Evolutionary conservation across 371 early-diverging fungal species (phyloP).

Genomic region (Mortierella sp.): DNA sequence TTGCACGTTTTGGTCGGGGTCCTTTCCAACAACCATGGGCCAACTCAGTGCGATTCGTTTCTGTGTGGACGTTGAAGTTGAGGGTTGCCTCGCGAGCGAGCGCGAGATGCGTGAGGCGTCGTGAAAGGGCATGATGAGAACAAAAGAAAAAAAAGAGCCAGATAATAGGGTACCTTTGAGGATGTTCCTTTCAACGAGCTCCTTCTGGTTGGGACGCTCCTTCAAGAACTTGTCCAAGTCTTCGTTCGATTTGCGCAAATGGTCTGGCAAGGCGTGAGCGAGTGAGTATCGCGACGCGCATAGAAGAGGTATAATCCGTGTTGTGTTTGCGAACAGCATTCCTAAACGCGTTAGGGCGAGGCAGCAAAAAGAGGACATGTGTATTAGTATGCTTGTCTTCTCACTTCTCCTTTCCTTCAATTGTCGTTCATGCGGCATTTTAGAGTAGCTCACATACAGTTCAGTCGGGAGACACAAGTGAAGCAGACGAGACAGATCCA

Average conservation of each 20-base stretch:
- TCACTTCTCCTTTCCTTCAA: not conserved
- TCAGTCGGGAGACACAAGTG: not conserved
- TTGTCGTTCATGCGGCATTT: not conserved
- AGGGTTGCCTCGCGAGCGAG: no score
- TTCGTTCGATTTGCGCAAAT: constrained; percentile 47
- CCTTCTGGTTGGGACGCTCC: constrained; percentile 72
- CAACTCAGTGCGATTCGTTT: no score
- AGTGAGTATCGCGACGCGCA: not conserved
- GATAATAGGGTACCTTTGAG: constrained; percentile 66
- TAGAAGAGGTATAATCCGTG: not conserved
- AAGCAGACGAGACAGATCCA: not conserved
- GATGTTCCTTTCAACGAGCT: constrained; percentile 79
- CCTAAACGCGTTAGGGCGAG: not conserved
- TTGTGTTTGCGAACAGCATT: not conserved
- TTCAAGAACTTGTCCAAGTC: constrained; percentile 68
- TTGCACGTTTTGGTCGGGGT: no score
- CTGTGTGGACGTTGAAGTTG: no score
- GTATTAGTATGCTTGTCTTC: not conserved
- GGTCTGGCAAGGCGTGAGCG: not conserved
- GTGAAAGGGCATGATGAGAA: not conserved
- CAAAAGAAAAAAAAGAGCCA: not conserved
- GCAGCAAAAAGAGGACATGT: not conserved
- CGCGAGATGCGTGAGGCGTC: no score
- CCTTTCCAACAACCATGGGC: not conserved
- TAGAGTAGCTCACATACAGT: not conserved